Evolutionary conservation across 345 rosid genomes (phyloP), one percentile per base, ranked within the genome.

Genomic region (Eucalyptus virginea): DNA sequence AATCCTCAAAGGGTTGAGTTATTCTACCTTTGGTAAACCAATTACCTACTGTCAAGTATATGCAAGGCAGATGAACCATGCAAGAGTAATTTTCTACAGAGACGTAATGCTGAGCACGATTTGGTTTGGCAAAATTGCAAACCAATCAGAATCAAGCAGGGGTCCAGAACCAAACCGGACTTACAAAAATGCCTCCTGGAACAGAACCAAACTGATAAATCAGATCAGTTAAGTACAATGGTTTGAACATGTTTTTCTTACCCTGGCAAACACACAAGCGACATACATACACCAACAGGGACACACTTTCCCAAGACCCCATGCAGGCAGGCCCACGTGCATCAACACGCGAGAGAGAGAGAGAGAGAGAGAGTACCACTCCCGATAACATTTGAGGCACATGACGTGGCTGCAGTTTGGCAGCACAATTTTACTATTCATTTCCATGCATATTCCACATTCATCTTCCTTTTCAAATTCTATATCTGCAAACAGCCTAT

Each of bases 391-490:
- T 86, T 81, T 90, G 26, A 86, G 49, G 85, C 91, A 90, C 87
- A 90, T 81, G 44, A 72, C 86, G 6, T 90, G 91, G 72, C 51
- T 83, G 88, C 91, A 90, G 89, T 90, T 88, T 7, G 91, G 91
- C 56, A 90, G 85, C 54, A 90, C 89, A 30, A 90, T 86, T 24
- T 69, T 86, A 81, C 89, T 88, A 60, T 86, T 85, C 44, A 34
- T 85, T 58, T 92, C 93, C 94, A 91, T 88, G 89, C 94, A 92
- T 81, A 92, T 92, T 45, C 91, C 94, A 88, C 94, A 92, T 37
- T 92, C 94, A 21, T 92, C 94, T 87, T 93, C 93, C 83, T 91
- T 91, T 87, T 93, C 94, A 16, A 87, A 88, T 51, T 93, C 94
- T 3, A 86, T 60, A 81, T 90, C 92, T 4, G 90, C 80, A 49